A percentile compares a stretch with the other conserved stretches of the same genome.
These are phyloP conservation scores for Kurtzmaniella fragi DNA, from an alignment of 805 yeast species.

Conservation along the genomic window DNA sequence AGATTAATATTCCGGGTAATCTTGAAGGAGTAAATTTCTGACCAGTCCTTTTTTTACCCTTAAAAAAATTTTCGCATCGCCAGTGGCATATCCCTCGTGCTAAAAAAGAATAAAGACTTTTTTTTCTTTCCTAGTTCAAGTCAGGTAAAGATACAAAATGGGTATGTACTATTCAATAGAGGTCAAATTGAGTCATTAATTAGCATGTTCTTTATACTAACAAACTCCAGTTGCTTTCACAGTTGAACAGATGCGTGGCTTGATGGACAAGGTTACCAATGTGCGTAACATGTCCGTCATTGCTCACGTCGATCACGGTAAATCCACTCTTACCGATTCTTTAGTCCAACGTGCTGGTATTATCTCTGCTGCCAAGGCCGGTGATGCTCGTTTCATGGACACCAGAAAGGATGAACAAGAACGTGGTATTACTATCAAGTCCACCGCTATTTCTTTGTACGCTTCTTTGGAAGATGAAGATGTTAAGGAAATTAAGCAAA, in stretches of 20 bases:
- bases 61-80: not conserved
- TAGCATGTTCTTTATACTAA: conserved; percentile 17
- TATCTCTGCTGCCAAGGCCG: conserved; percentile 99
- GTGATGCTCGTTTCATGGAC: conserved; percentile 99
- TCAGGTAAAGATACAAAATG: conserved; percentile 5
- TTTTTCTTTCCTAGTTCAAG: conserved; percentile 1
- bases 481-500: conserved; percentile 84
- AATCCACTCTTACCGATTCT: conserved; percentile 98
- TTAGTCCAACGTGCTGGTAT: conserved; percentile 99
- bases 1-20: conserved; percentile 2
- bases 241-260: conserved; percentile 87
- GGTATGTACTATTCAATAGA: conserved; percentile 2
- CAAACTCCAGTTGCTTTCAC: conserved; percentile 42
- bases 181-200: not conserved
- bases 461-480: conserved; percentile 85
- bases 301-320: conserved; percentile 99
- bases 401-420: conserved; percentile 99
- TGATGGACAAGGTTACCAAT: conserved; percentile 99
- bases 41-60: conserved; percentile 8
- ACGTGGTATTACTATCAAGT: conserved; percentile 99
- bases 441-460: conserved; percentile 96
- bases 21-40: conserved; percentile 5
- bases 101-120: not conserved
- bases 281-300: conserved; percentile 99
- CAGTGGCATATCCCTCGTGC: not conserved